Base-by-base conservation (phyloP, 345 rosid species). In the Salix exigua region DNA sequence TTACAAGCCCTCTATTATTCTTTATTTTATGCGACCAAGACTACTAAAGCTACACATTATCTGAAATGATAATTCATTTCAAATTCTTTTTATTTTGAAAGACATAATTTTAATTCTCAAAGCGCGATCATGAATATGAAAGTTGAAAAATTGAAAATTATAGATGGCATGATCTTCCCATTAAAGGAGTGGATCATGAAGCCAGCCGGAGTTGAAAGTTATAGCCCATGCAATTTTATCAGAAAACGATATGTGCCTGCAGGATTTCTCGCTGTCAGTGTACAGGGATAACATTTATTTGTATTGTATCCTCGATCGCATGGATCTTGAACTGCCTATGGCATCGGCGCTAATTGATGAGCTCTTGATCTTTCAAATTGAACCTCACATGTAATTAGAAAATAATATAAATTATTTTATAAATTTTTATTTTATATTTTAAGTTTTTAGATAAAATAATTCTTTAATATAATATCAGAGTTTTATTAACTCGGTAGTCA, bases 201-300 rank as follows among this genome's bases (percentile, higher is more conserved):
- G 83, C 84, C 83, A 84, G 83, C 71, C 83, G 79, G 85, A 70
- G 82, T 38, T 76, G 82, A 78, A 38, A 79, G 64, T 70, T 78
- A 9, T 18, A 48, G 11, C 25, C 18, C 51, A 68, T 0, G 28
- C 4, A 70, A 55, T 26, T 31, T 38, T 31, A 72, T 58, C 30
- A 28, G 44, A 69, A 21, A 7, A 60, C 2, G 23, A 21, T 19
- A 7, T 18, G 16, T 17, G n/a, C 50, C 9, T 23, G n/a, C 50
- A 40, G 17, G 16, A 26, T 26, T 44, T 25, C 13, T 66, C 13
- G 4, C 16, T 40, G 26, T 25, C 19, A 1, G 10, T 60, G 48
- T 23, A 44, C 48, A 60, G 12, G 11, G 44, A 19, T n/a, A 72
- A 46, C 82, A 81, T 84, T 84, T 72, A 84, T 69, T 75, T 35